Base-by-base conservation (phyloP, 371 early-diverging fungal species). In the Mortierella sp. region DNA sequence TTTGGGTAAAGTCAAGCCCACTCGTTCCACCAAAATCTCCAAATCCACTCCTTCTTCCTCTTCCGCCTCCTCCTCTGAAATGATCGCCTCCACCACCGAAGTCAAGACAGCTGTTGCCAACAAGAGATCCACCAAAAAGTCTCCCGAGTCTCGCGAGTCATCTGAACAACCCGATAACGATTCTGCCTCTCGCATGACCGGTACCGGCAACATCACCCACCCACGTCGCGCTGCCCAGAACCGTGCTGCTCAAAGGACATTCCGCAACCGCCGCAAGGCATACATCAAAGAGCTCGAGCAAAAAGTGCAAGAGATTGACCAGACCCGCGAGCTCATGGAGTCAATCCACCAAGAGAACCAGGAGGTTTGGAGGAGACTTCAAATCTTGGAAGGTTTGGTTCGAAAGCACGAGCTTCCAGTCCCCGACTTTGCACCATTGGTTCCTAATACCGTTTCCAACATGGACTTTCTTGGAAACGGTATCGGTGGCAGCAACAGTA, bases 201-300 rank as follows among this genome's bases (percentile, higher is more conserved):
- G n/a, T 39, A 69, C 75, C 5, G 79, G 79, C 20, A 80, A 80
- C 64, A 45, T 79, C 28, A 79, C 80, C 20, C 80, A 79, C 51
- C 80, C 80, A n/a, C 80, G 80, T 16, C 86, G 92, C 22, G 89
- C 90, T 45, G 91, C 88, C 49, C 93, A 93, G 72, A 93, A 93
- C 76, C 83, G 93, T 32, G 90, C 88, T 5, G 92, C 92, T 0
- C 93, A 93, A 75, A 80, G 92, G 20, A 90, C 92, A 1, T 93
- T 92, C 78, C 88, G 93, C 20, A 90, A 91, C 77, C 87, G 93
- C 16, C 92, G 91, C 72, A 86, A 91, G 77, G 88, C 86, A n/a
- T 89, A 92, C 67, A 89, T 92, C 80, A 85, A 85, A 45, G 91
- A 90, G 35, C 87, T 91, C 18, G 92, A 93, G 64, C 71, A 75